Conservation (phyloP, 176 grass and related monocot genomes). For the Cymbopogon citratus region DNA sequence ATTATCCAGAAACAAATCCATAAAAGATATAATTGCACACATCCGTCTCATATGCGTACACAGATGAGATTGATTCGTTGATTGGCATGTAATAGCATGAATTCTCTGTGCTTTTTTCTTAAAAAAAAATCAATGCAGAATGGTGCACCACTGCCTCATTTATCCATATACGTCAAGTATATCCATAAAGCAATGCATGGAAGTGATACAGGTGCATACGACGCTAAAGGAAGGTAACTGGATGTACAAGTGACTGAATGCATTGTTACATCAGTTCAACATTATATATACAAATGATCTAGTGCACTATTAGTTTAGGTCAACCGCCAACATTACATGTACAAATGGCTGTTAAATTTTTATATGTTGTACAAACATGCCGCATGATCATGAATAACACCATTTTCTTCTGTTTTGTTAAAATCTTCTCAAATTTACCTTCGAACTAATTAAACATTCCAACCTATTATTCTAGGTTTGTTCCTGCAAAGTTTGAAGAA, state of each 20-base stretch:
- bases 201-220: too few relatives aligned
- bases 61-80: too few relatives aligned
- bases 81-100: too few relatives aligned
- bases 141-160: too few relatives aligned
- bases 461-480: slow-evolving; percentile 48
- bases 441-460: not conserved
- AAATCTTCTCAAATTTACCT: not conserved
- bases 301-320: not conserved
- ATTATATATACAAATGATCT: not conserved
- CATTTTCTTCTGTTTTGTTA: not conserved
- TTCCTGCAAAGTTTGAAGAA: slow-evolving; percentile 67
- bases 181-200: too few relatives aligned
- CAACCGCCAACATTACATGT: too few relatives aligned
- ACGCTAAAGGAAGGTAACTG: too few relatives aligned
- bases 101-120: too few relatives aligned
- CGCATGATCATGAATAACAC: not conserved
- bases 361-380: not conserved
- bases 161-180: too few relatives aligned
- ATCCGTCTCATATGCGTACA: too few relatives aligned
- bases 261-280: not conserved
- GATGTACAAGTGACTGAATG: not conserved
- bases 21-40: too few relatives aligned
- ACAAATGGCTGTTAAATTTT: not conserved
- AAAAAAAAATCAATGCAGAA: not conserved
- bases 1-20: too few relatives aligned